Percentiles rank a stretch among this genome's conserved stretches.
These are phyloP conservation scores for Pyrenophora seminiperda DNA, from an alignment of 2,329 filamentous ascomycete species.

Conservation along the genomic window DNA sequence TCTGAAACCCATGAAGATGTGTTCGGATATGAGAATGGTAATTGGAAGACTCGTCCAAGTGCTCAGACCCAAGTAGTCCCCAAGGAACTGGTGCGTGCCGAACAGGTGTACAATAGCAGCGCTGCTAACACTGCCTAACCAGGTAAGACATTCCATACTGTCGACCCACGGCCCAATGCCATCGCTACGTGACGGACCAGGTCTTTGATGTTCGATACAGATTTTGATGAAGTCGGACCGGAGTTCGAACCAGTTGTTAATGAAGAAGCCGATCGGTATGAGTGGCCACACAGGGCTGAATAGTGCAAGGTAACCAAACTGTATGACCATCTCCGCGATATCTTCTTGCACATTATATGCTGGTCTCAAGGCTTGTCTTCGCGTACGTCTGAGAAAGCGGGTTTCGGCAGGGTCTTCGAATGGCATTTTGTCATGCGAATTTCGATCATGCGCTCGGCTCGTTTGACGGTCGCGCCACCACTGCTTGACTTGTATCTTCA, in stretches of 20 bases:
- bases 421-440: neutral
- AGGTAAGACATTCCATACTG: conserved; percentile 40
- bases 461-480: conserved; percentile 40
- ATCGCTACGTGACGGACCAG: conserved; percentile 35
- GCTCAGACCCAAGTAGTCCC: conserved; percentile 21
- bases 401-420: conserved; percentile 37
- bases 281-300: conserved; percentile 46
- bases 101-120: conserved; percentile 44
- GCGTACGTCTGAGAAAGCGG: conserved; percentile 36
- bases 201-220: conserved; percentile 40
- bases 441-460: conserved; percentile 1
- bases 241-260: conserved; percentile 46
- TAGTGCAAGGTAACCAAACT: conserved; percentile 44
- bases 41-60: conserved; percentile 39
- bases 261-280: conserved; percentile 42
- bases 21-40: conserved; percentile 40
- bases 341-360: conserved; percentile 46
- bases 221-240: conserved; percentile 45
- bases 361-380: conserved; percentile 36
- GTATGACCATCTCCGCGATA: conserved; percentile 44
- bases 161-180: conserved; percentile 43
- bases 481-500: conserved; percentile 34
- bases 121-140: conserved; percentile 41
- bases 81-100: conserved; percentile 24
- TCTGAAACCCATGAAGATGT: conserved; percentile 41